These are phyloP conservation scores for Mucor indicus DNA, from an alignment of 371 early-diverging fungal species.

Conservation along the genomic window DNA sequence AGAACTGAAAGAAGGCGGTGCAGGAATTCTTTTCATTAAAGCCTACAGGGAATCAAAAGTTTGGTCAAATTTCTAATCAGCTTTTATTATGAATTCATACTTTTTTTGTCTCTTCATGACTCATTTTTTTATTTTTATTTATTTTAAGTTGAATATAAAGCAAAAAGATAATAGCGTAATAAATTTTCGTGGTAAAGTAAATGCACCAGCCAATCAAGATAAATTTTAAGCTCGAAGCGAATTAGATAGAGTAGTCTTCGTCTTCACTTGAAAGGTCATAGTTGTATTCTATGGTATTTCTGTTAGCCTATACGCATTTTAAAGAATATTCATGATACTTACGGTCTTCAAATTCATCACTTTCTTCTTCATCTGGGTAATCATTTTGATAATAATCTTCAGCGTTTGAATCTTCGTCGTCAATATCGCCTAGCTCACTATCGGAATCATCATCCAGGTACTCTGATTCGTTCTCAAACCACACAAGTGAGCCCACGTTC, in stretches of 20 bases:
- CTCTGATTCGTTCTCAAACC: constrained; percentile 48
- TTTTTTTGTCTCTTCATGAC: no score
- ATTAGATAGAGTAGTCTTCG: constrained; percentile 31
- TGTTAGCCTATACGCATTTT: background rate
- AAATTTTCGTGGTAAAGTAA: no score
- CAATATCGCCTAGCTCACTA: constrained; percentile 49
- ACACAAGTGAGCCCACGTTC: constrained; percentile 52
- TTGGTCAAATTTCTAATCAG: no score
- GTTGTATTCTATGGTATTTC: constrained; percentile 10
- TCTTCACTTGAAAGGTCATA: constrained; percentile 32
- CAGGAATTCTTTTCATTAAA: background rate
- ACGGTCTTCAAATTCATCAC: constrained; percentile 47
- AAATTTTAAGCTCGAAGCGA: no score
- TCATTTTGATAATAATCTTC: constrained; percentile 67
- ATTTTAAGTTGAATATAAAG: no score
- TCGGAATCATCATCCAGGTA: constrained; percentile 55
- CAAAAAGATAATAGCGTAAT: no score
- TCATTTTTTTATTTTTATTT: no score
- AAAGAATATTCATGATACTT: constrained; percentile 11
- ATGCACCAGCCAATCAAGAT: no score
- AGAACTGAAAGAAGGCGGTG: constrained; percentile 23
- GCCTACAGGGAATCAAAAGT: no score
- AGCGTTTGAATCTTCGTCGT: constrained; percentile 67
- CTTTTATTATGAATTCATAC: no score
- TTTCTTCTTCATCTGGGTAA: constrained; percentile 58